Base-by-base conservation (phyloP, 1,284 basidiomycete species). In the Sutorius eximius region DNA sequence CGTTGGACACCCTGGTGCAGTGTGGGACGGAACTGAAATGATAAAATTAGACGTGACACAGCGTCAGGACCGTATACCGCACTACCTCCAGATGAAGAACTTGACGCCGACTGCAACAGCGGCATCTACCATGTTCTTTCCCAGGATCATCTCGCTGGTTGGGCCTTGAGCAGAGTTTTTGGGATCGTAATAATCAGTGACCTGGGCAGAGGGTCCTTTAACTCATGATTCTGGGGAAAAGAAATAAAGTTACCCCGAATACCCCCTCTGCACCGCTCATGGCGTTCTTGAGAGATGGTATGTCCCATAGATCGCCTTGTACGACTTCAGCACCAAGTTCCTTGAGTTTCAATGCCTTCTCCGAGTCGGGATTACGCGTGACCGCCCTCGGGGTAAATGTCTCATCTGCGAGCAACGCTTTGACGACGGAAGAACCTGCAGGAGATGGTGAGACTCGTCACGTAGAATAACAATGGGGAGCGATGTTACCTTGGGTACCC, bases 91-190 rank as follows among this genome's bases (percentile, higher is more conserved):
- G 40, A 71, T 46, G n/a, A 71, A 61, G 51, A 67, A 68, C 56
- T 73, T 68, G 49, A 71, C 56, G 8, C 55, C 56, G 16, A 41
- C 58, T 43, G 56, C 59, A 37, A 60, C 59, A 8, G 71, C 68
- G 5, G 73, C 76, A 47, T 78, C 73, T 18, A 74, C 65, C 29
- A 78, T 53, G 49, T 72, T 71, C 61, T 67, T 72, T 15, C 77
- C 76, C 37, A 77, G 64, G 20, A 64, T 49, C 7, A 61, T 45
- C 56, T 75, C 72, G 27, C 58, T 62, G 2, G 56, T 49, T 5
- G 45, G 48, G 5, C 64, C 64, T 33, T 61, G 58, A 6, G 53
- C 56, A 3, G 57, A 49, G 29, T 58, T 65, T 44, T 65, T 64
- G 15, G 60, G 67, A 51, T 63, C 59, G 29, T 46, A 66, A 38